Percentiles rank a stretch among this genome's conserved stretches.
phyloP scores from a whole-genome alignment of 179 eudicot genomes.

The Beta corolliflora region DNA sequence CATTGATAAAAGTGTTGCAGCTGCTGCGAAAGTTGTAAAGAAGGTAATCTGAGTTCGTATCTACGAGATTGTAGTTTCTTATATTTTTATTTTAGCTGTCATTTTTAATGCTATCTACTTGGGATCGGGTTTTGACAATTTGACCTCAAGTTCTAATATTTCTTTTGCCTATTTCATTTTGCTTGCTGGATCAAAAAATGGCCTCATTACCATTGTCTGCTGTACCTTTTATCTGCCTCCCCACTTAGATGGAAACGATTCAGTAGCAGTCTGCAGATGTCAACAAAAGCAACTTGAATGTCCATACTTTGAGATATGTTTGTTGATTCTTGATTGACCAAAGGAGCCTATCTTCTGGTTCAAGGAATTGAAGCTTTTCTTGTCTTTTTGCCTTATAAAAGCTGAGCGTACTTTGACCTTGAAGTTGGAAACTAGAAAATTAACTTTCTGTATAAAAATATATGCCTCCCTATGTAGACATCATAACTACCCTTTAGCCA shows the following conservation, averaged over 20 bases:
- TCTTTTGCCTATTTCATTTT: not conserved
- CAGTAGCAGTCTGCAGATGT: not conserved
- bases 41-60: constrained; percentile 26
- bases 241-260: not conserved
- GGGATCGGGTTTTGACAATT: not conserved
- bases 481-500: no score
- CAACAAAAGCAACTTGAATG: no score
- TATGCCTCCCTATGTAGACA: no score
- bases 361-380: no score
- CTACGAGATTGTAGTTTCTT: not conserved
- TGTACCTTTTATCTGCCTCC: not conserved
- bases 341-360: no score
- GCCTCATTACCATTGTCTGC: not conserved
- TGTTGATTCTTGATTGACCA: no score
- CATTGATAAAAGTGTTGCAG: constrained; percentile 75
- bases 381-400: no score
- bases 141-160: not conserved
- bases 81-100: not conserved
- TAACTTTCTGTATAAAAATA: no score
- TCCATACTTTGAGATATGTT: no score
- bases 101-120: not conserved
- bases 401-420: no score
- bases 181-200: not conserved
- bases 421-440: no score
- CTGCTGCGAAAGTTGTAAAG: constrained; percentile 92